Base-by-base conservation (phyloP, 2,329 filamentous ascomycete genomes). In the Drechslerella stenobrocha region DNA sequence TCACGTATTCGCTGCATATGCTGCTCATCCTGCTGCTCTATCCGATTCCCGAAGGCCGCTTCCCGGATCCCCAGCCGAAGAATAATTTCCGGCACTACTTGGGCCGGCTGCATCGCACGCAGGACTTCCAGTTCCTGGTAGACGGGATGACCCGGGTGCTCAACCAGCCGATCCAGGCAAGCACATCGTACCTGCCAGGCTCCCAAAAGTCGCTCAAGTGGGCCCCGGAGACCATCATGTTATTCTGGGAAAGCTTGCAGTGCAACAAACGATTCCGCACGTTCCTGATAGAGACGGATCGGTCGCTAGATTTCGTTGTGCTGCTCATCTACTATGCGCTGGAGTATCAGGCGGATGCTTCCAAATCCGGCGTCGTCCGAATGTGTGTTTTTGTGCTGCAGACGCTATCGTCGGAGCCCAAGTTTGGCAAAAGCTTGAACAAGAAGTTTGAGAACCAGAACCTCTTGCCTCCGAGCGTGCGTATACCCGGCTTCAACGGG, bases 331-430 rank as follows among this genome's bases (percentile, higher is more conserved):
- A 95, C 77, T 96, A 97, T 75, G 90, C 91, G 2, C 84, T 96
- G 46, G 90, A 96, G 75, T 88, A 93, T 76, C 90, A 90, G 74
- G 83, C 85, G 40, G 92, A 97, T 74, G 80, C 87, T 18, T 85
- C 90, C 0, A 95, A 92, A 75, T 91, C 96, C 76, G 93, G 93
- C 0, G 82, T 96, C 0, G 89, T 97, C 23, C 84, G 93, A 57
- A 96, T 97, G 90, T 96, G 93, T 76, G 87, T 95, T n/a, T 97
- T 98, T 76, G 82, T 97, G 42, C 79, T 98, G 37, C 93, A 98
- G 77, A 97, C 93, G 0, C 79, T 98, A 74, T 97, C 92, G 73
- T 90, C 95, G 1, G 93, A 97, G 77, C 83, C 87, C 58, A 90
- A 88, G 70, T 97, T 97, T 76, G 92, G 90, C 26, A 84, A 87